phyloP scores from a whole-genome alignment of 805 yeast genomes.

The Nakazawaea anatomiae region DNA sequence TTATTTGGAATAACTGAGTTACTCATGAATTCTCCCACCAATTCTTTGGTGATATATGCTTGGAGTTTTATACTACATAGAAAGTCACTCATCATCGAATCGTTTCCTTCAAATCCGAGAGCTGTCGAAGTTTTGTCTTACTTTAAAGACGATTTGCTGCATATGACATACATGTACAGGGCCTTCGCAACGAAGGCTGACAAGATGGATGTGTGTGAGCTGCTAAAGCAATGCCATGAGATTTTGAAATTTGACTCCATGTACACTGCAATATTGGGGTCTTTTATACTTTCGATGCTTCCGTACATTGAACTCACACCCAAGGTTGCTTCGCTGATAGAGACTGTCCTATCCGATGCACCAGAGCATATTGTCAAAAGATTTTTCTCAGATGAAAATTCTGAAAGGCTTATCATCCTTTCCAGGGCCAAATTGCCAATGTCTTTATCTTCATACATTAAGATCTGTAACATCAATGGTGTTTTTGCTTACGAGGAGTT shows the following conservation, averaged over 20 bases:
- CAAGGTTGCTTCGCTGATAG: slow-evolving; percentile 34
- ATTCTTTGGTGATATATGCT: slow-evolving; percentile 50
- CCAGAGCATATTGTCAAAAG: slow-evolving; percentile 37
- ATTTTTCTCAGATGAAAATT: slow-evolving; percentile 40
- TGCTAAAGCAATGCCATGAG: slow-evolving; percentile 34
- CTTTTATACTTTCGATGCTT: slow-evolving; percentile 36
- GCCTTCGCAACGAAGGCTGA: slow-evolving; percentile 34
- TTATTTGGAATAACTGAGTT: slow-evolving; percentile 35
- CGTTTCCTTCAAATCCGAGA: slow-evolving; percentile 22
- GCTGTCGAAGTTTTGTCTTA: slow-evolving; percentile 16
- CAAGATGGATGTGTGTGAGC: slow-evolving; percentile 37
- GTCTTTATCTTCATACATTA: slow-evolving; percentile 52
- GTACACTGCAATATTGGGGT: slow-evolving; percentile 43
- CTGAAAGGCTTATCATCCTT: slow-evolving; percentile 40
- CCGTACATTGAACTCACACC: slow-evolving; percentile 46
- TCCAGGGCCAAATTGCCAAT: slow-evolving; percentile 73
- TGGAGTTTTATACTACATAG: slow-evolving; percentile 63
- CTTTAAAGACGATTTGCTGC: slow-evolving; percentile 14
- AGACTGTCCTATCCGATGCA: slow-evolving; percentile 34
- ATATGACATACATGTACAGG: slow-evolving; percentile 17
- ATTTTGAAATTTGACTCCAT: slow-evolving; percentile 42
- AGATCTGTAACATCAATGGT: slow-evolving; percentile 56
- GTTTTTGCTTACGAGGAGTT: slow-evolving; percentile 64
- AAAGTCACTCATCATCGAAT: slow-evolving; percentile 40
- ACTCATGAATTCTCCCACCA: slow-evolving; percentile 29